These are phyloP conservation scores for Coccomyxa sp. DNA, from an alignment of 139 green algal species.

Conservation along the genomic window DNA sequence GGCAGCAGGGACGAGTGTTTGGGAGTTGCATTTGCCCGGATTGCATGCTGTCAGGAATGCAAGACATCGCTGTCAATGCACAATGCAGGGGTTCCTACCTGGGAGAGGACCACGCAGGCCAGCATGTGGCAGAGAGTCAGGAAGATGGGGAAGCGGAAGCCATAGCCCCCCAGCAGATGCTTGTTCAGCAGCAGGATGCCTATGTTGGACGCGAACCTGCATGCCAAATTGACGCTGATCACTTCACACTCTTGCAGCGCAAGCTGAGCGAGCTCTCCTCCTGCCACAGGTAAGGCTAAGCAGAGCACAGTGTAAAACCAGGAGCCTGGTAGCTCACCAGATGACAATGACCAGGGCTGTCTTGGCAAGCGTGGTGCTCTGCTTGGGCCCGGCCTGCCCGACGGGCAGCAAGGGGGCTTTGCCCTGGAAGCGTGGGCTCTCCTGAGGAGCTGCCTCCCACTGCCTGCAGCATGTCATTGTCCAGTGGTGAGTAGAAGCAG, in stretches of 20 bases:
- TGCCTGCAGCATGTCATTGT: too few species aligned
- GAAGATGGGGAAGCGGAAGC: conserved; percentile 81
- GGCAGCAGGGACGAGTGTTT: background rate
- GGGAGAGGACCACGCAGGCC: conserved; percentile 51
- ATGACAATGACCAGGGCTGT: background rate
- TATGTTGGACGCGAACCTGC: conserved; percentile 89
- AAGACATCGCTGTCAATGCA: background rate
- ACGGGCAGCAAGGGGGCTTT: too few species aligned
- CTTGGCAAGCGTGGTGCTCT: background rate
- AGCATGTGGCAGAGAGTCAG: conserved; percentile 94
- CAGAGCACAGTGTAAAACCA: background rate
- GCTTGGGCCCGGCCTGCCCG: too few species aligned
- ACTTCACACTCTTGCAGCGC: too few species aligned
- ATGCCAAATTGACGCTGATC: too few species aligned
- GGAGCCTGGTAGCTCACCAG: background rate
- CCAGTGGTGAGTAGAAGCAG: too few species aligned
- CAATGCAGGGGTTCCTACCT: background rate
- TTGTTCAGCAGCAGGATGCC: conserved; percentile 95
- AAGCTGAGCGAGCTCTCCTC: background rate
- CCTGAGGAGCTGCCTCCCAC: too few species aligned
- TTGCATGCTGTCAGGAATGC: background rate
- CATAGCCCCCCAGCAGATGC: conserved; percentile 75
- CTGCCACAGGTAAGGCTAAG: too few species aligned
- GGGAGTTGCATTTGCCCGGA: conserved; percentile 3
- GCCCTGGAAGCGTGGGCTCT: too few species aligned